These are phyloP conservation scores for Calycina marina DNA, from an alignment of 2,329 filamentous ascomycete species.

Conservation along the genomic window DNA sequence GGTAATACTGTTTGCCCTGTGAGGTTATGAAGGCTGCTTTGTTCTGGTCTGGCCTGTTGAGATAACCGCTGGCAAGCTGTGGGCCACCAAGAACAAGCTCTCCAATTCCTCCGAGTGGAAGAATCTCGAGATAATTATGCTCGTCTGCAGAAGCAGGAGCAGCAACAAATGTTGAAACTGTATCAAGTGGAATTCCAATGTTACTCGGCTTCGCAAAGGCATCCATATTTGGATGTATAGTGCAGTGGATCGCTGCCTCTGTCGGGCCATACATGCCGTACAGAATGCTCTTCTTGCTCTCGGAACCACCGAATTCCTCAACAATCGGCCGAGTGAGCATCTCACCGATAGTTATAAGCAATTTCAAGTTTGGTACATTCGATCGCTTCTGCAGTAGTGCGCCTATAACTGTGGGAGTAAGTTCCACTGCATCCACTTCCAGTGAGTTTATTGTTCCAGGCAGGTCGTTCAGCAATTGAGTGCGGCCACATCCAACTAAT, in stretches of 20 bases:
- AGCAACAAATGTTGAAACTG: slow-evolving; percentile 36
- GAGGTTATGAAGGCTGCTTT: slow-evolving; percentile 54
- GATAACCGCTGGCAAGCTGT: slow-evolving; percentile 67
- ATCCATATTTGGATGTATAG: slow-evolving; percentile 50
- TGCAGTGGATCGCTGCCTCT: slow-evolving; percentile 84
- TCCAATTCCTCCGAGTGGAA: slow-evolving; percentile 21
- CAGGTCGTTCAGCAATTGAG: slow-evolving; percentile 60
- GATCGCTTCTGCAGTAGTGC: slow-evolving; percentile 56
- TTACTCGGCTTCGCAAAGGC: slow-evolving; percentile 43
- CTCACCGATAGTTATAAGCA: slow-evolving; percentile 80
- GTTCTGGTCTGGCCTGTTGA: slow-evolving; percentile 70
- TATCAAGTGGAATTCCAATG: slow-evolving; percentile 67
- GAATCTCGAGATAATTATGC: slow-evolving; percentile 13
- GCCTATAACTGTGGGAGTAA: slow-evolving; percentile 77
- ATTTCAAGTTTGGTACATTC: slow-evolving; percentile 50
- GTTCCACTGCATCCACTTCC: slow-evolving; percentile 67
- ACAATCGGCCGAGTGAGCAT: slow-evolving; percentile 74
- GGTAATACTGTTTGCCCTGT: slow-evolving; percentile 52
- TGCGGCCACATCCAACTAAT: slow-evolving; percentile 55
- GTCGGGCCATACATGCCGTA: slow-evolving; percentile 94
- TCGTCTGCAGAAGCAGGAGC: slow-evolving; percentile 8
- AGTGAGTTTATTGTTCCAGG: slow-evolving; percentile 48
- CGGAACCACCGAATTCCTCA: slow-evolving; percentile 54
- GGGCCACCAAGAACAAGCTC: slow-evolving; percentile 71
- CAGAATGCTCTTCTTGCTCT: slow-evolving; percentile 41